Percentiles rank a stretch among this genome's conserved stretches.
phyloP scores from a whole-genome alignment of 768 basidiomycete species.

The Pilatotrama ljubarskyi region DNA sequence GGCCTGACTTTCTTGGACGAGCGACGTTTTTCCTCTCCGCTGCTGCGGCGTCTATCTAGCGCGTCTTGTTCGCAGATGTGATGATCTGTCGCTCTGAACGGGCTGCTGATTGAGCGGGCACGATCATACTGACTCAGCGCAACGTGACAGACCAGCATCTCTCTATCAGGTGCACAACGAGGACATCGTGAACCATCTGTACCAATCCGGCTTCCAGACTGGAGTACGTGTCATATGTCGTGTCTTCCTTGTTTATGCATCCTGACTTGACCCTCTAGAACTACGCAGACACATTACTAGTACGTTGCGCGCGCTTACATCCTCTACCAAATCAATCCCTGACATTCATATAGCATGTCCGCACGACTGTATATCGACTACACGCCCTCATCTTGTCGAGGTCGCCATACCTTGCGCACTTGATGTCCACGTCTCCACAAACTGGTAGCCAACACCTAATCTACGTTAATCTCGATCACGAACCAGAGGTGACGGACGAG shows the following conservation, averaged over 20 bases:
- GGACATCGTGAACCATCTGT: conserved; percentile 76
- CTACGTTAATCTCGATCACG: conserved; percentile 72
- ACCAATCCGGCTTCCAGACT: conserved; percentile 77
- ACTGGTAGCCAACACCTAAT: conserved; percentile 64
- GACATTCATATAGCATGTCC: conserved; percentile 56
- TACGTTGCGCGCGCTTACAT: conserved; percentile 30
- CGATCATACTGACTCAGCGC: not conserved
- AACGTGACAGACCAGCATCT: conserved; percentile 21
- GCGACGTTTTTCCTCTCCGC: not conserved
- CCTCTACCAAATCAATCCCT: not conserved
- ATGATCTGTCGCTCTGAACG: not conserved
- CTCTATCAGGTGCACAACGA: conserved; percentile 70
- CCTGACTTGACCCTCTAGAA: conserved; percentile 46
- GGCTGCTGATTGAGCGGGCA: not conserved
- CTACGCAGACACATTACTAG: conserved; percentile 79
- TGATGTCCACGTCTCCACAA: conserved; percentile 82
- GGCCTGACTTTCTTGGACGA: not conserved
- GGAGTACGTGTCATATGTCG: conserved; percentile 55
- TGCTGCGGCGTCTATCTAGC: conserved; percentile 10
- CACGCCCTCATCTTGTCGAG: conserved; percentile 86
- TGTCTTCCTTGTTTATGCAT: not conserved
- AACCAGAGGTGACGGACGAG: conserved; percentile 83
- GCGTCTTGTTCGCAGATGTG: not conserved
- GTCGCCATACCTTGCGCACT: conserved; percentile 84
- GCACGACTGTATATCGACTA: conserved; percentile 72